A percentile compares a stretch with the other conserved stretches of the same genome.
These are phyloP conservation scores for Phlebiopsis flavidoalba DNA, from an alignment of 768 basidiomycete genomes.

Conservation along the genomic window DNA sequence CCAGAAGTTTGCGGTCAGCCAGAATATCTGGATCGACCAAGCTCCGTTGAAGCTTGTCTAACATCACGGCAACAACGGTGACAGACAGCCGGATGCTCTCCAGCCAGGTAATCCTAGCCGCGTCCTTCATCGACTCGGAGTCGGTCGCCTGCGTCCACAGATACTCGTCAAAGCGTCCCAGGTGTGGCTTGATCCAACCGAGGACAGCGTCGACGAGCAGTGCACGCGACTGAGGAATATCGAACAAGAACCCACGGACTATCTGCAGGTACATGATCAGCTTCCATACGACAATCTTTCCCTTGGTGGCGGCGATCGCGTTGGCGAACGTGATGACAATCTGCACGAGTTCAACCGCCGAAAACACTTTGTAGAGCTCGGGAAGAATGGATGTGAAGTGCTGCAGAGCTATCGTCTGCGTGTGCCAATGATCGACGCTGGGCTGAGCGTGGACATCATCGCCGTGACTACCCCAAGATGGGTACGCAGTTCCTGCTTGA, in stretches of 20 bases:
- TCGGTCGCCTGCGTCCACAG: slow-evolving; percentile 58
- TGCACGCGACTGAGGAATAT: slow-evolving; percentile 71
- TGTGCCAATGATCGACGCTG: slow-evolving; percentile 89
- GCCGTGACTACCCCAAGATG: slow-evolving; percentile 79
- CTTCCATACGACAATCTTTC: slow-evolving; percentile 90
- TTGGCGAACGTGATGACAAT: slow-evolving; percentile 86
- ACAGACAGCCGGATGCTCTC: slow-evolving; percentile 88
- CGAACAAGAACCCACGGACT: slow-evolving; percentile 84
- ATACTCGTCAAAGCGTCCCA: slow-evolving; percentile 88
- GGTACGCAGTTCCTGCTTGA: slow-evolving; percentile 76
- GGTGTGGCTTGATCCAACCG: slow-evolving; percentile 92
- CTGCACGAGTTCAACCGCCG: slow-evolving; percentile 78
- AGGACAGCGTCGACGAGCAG: slow-evolving; percentile 83
- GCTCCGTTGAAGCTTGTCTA: slow-evolving; percentile 84
- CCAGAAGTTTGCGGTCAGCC: slow-evolving; percentile 53
- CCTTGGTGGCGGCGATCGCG: slow-evolving; percentile 68
- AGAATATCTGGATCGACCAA: slow-evolving; percentile 62
- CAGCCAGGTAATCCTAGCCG: slow-evolving; percentile 80
- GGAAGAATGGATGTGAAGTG: slow-evolving; percentile 92
- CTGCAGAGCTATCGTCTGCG: slow-evolving; percentile 90
- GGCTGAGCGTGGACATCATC: slow-evolving; percentile 80
- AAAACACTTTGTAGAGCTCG: slow-evolving; percentile 77
- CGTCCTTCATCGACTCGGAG: slow-evolving; percentile 59
- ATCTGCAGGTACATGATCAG: slow-evolving; percentile 92
- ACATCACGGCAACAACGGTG: slow-evolving; percentile 82